Evolutionary conservation across 2,329 filamentous ascomycete genomes (phyloP).

Genomic region (Nannizzia gypsea): DNA sequence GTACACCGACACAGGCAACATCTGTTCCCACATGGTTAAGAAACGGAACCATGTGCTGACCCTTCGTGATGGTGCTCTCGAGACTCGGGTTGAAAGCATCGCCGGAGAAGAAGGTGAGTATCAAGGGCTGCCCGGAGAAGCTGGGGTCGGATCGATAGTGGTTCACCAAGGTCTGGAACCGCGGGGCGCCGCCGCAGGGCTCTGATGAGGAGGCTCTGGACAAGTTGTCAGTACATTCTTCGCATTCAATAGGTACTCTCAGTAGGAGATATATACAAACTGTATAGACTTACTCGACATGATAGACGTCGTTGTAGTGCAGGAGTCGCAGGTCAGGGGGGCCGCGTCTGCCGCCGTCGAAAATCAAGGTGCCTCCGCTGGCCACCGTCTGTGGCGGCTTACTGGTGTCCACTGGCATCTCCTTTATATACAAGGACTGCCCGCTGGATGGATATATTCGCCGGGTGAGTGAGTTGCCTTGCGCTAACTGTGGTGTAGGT

Average conservation of each 20-base stretch:
- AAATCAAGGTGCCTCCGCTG: conserved; percentile 27
- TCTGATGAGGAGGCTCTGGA: conserved; percentile 53
- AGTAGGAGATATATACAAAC: no score
- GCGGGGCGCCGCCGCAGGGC: conserved; percentile 66
- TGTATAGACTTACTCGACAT: conserved; percentile 50
- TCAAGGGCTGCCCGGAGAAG: conserved; percentile 51
- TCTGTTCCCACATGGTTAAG: conserved; percentile 67
- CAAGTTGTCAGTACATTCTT: background rate
- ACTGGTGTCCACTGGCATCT: background rate
- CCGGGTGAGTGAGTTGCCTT: no score
- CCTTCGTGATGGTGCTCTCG: conserved; percentile 82
- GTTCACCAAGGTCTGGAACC: conserved; percentile 68
- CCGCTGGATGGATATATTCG: no score
- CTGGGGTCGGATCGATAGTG: conserved; percentile 55
- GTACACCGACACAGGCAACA: conserved; percentile 69
- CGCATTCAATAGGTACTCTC: no score
- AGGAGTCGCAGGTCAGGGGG: conserved; percentile 65
- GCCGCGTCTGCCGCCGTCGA: conserved; percentile 33
- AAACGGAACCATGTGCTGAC: conserved; percentile 77
- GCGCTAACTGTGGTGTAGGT: no score
- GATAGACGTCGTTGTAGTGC: conserved; percentile 92
- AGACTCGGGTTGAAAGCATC: conserved; percentile 88
- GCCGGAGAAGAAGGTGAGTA: conserved; percentile 76
- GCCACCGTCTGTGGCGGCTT: conserved; percentile 9
- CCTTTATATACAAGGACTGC: no score